A percentile compares a stretch with the other conserved stretches of the same genome.
These are phyloP conservation scores for Ensete ventricosum DNA, from an alignment of 176 grass and related monocot species.

Conservation along the genomic window DNA sequence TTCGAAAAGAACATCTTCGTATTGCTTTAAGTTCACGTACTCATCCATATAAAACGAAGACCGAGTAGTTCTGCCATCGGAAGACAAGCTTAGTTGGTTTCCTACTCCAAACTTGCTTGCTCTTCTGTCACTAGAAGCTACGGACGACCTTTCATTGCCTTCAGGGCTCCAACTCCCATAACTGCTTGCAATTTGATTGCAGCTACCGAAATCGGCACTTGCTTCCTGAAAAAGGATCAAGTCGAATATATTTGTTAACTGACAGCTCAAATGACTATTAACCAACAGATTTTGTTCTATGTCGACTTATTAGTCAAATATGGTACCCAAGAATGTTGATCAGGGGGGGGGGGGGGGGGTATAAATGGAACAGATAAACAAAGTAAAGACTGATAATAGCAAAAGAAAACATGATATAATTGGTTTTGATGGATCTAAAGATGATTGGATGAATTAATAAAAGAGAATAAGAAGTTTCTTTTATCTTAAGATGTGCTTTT, in stretches of 20 bases:
- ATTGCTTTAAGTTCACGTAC: conserved; percentile 46
- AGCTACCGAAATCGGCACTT: conserved; percentile 28
- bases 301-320: no score
- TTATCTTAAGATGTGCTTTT: no score
- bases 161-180: conserved; percentile 76
- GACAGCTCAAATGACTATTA: not conserved
- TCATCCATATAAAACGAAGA: conserved; percentile 59
- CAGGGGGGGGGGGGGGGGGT: no score
- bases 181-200: conserved; percentile 35
- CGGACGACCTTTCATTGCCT: conserved; percentile 23
- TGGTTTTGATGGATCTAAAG: no score
- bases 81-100: conserved; percentile 20
- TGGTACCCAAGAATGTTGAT: no score
- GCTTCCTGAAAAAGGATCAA: conserved; percentile 35
- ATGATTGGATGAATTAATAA: no score
- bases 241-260: not conserved
- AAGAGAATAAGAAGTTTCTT: no score
- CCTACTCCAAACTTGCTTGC: conserved; percentile 22
- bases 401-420: not conserved
- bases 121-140: conserved; percentile 26
- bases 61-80: conserved; percentile 8
- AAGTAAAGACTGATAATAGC: not conserved
- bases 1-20: conserved; percentile 59
- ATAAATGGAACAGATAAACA: no score
- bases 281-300: no score